Percentiles rank a stretch among this genome's conserved stretches.
phyloP scores from a whole-genome alignment of 1,284 basidiomycete genomes.

The Malassezia vespertilionis region DNA sequence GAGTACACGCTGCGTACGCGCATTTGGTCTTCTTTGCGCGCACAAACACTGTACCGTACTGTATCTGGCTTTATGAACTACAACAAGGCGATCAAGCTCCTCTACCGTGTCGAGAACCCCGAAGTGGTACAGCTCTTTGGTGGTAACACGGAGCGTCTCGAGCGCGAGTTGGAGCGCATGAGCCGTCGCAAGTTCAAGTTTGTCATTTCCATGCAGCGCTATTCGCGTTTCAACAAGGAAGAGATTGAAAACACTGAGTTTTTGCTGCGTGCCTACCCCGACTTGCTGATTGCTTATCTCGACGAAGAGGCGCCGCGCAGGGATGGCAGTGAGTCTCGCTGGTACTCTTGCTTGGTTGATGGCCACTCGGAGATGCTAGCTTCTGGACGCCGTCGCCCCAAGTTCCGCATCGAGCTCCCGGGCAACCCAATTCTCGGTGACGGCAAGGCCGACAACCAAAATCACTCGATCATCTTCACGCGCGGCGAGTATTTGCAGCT shows the following conservation, averaged over 20 bases:
- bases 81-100: slow-evolving; percentile 96
- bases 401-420: slow-evolving; percentile 95
- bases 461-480: slow-evolving; percentile 98
- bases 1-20: slow-evolving; percentile 96
- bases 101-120: slow-evolving; percentile 97
- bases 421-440: slow-evolving; percentile 98
- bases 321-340: slow-evolving; percentile 84
- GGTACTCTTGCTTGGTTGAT: slow-evolving; percentile 92
- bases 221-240: slow-evolving; percentile 98
- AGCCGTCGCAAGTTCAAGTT: slow-evolving; percentile 97
- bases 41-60: slow-evolving; percentile 94
- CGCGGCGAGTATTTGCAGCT: slow-evolving; percentile 97
- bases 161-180: slow-evolving; percentile 95
- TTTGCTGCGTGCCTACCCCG: slow-evolving; percentile 92
- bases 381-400: slow-evolving; percentile 77
- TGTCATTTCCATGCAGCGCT: slow-evolving; percentile 97
- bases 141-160: slow-evolving; percentile 91
- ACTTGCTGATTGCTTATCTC: slow-evolving; percentile 93
- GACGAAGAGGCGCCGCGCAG: slow-evolving; percentile 85
- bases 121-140: slow-evolving; percentile 95
- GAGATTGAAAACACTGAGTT: slow-evolving; percentile 99
- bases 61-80: slow-evolving; percentile 99
- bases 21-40: slow-evolving; percentile 96
- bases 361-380: slow-evolving; percentile 92
- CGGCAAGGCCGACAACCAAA: slow-evolving; percentile 99